A percentile compares a stretch with the other conserved stretches of the same genome.
These are phyloP conservation scores for Thelonectria rubi DNA, from an alignment of 2,329 filamentous ascomycete species.

Conservation along the genomic window DNA sequence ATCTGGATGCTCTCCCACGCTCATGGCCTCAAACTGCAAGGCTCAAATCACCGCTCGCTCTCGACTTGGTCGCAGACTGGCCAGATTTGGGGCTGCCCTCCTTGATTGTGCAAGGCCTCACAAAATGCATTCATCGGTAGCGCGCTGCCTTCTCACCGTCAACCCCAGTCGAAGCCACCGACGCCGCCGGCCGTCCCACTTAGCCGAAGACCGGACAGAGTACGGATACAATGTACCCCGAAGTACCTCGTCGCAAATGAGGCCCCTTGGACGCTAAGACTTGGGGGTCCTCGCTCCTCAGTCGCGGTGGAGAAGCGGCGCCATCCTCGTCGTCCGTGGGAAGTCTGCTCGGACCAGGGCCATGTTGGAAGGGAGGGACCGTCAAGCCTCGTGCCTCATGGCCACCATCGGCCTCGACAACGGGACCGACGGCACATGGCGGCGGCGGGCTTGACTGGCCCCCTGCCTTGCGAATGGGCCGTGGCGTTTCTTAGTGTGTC, in stretches of 20 bases:
- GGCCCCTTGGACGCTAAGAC: constrained; percentile 39
- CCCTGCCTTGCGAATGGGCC: constrained; percentile 24
- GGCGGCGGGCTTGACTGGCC: constrained; percentile 20
- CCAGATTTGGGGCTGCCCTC: constrained; percentile 15
- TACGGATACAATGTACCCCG: too few relatives aligned
- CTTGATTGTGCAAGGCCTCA: constrained; percentile 10
- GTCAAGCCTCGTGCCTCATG: constrained; percentile 16
- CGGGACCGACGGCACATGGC: constrained; percentile 39
- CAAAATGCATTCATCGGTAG: constrained; percentile 31
- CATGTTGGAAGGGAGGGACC: constrained; percentile 20
- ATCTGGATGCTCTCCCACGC: constrained; percentile 18
- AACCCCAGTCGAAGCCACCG: constrained; percentile 29
- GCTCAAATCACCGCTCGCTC: constrained; percentile 24
- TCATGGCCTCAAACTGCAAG: constrained; percentile 19
- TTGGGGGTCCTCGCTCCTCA: constrained; percentile 31
- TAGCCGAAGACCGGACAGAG: constrained; percentile 27
- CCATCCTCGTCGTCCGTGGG: constrained; percentile 33
- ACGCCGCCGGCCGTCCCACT: constrained; percentile 35
- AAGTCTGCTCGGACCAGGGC: constrained; percentile 24
- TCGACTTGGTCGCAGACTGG: constrained; percentile 10
- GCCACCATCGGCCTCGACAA: constrained; percentile 27
- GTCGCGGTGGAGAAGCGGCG: constrained; percentile 35
- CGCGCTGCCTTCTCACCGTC: constrained; percentile 30
- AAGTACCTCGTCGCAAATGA: constrained; percentile 35
- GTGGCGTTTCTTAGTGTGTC: constrained; percentile 16